Evolutionary conservation across 2,329 filamentous ascomycete species (phyloP).

Genomic region (Macroventuria anomochaeta): DNA sequence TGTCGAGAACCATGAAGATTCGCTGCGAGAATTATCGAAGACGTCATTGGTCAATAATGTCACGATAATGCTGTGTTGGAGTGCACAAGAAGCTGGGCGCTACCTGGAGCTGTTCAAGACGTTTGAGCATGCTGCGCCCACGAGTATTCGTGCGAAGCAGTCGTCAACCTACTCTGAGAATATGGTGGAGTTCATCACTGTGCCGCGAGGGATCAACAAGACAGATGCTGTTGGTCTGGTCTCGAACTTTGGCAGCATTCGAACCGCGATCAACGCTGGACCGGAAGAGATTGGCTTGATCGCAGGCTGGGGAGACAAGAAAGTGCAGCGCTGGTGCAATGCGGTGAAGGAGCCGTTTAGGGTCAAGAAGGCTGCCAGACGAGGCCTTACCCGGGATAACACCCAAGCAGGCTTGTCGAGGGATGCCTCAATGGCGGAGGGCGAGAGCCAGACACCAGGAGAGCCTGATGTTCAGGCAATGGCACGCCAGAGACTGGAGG

Average conservation of each 20-base stretch:
- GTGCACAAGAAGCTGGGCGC: constrained; percentile 86
- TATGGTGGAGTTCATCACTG: constrained; percentile 90
- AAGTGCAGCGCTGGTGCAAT: constrained; percentile 83
- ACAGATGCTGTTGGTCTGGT: constrained; percentile 91
- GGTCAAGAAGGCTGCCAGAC: constrained; percentile 71
- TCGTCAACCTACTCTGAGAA: constrained; percentile 83
- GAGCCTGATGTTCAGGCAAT: constrained; percentile 28
- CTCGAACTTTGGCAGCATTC: constrained; percentile 87
- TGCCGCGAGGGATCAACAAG: constrained; percentile 89
- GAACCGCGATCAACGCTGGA: constrained; percentile 84
- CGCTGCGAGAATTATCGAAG: constrained; percentile 87
- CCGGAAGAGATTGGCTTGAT: constrained; percentile 84
- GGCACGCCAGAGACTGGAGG: constrained; percentile 38
- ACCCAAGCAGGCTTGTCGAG: constrained; percentile 32
- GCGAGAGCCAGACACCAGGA: constrained; percentile 19
- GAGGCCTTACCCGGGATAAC: constrained; percentile 51
- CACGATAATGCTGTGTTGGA: constrained; percentile 93
- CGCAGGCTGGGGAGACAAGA: constrained; percentile 94
- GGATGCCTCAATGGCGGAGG: constrained; percentile 37
- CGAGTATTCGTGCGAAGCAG: constrained; percentile 84
- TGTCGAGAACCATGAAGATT: constrained; percentile 91
- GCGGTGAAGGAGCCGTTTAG: constrained; percentile 87
- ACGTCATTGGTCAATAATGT: constrained; percentile 91
- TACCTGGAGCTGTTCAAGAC: constrained; percentile 96
- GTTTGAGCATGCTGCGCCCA: constrained; percentile 83